These are phyloP conservation scores for Sphaerulina vaccinii DNA, from an alignment of 2,329 filamentous ascomycete genomes.

Conservation along the genomic window DNA sequence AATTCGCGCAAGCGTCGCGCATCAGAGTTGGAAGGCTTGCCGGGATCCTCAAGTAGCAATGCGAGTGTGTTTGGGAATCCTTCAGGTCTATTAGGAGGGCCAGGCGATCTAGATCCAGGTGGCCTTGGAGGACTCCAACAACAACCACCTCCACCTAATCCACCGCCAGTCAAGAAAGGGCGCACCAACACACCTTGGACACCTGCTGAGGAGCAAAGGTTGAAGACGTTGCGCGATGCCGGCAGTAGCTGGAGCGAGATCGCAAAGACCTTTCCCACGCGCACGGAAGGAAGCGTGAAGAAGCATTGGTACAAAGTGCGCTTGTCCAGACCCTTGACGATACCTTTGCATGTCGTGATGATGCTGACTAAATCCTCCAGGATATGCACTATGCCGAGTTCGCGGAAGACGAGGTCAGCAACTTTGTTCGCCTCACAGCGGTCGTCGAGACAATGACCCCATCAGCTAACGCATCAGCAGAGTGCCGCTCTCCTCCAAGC, in stretches of 20 bases:
- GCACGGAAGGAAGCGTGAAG: conserved; percentile 97
- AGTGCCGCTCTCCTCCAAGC: conserved; percentile 80
- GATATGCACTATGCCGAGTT: conserved; percentile 99
- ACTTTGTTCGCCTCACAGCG: conserved; percentile 42
- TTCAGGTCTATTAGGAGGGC: conserved; percentile 28
- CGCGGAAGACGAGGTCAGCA: conserved; percentile 85
- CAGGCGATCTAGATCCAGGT: conserved; percentile 19
- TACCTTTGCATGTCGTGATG: neutral
- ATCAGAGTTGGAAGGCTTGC: conserved; percentile 35
- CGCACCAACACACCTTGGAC: conserved; percentile 99
- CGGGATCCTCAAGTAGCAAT: conserved; percentile 35
- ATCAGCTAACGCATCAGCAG: conserved; percentile 46
- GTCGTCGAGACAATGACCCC: conserved; percentile 15
- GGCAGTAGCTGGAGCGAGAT: conserved; percentile 98
- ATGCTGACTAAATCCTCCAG: conserved; percentile 46
- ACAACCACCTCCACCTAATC: conserved; percentile 36
- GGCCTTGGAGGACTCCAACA: conserved; percentile 27
- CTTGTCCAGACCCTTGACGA: neutral
- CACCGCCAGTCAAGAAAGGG: conserved; percentile 77
- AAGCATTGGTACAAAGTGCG: conserved; percentile 98
- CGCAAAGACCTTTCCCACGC: conserved; percentile 91
- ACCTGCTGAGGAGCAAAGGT: conserved; percentile 82
- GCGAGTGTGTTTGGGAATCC: conserved; percentile 32
- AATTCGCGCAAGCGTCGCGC: conserved; percentile 40
- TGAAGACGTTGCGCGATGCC: conserved; percentile 91